Evolutionary conservation across 73 alveolate species (phyloP).

Genomic region (Blepharisma japonicum): DNA sequence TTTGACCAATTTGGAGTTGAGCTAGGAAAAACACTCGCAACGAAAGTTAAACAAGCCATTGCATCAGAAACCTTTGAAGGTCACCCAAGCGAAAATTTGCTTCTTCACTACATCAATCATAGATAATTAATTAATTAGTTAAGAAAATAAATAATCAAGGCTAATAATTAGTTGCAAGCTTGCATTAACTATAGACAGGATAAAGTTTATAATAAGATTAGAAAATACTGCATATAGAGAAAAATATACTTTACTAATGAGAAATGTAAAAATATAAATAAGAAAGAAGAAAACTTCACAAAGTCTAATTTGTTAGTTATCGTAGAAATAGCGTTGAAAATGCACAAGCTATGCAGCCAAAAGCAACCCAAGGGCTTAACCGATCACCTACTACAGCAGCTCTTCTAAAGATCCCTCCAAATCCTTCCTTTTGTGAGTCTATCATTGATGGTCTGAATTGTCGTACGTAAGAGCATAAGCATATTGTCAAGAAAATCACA

Average conservation of each 20-base stretch:
- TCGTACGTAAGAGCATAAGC: slow-evolving; percentile 26
- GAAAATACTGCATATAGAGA: too few species aligned
- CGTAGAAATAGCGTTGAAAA: slow-evolving; percentile 1
- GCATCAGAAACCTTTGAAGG: slow-evolving; percentile 34
- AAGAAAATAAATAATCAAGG: not conserved
- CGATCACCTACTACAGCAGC: slow-evolving; percentile 33
- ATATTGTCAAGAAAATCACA: not conserved
- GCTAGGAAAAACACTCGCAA: slow-evolving; percentile 72
- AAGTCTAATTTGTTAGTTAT: not conserved
- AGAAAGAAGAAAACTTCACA: too few species aligned
- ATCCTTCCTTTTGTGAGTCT: slow-evolving; percentile 28
- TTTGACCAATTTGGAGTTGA: slow-evolving; percentile 86
- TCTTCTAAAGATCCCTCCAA: slow-evolving; percentile 26
- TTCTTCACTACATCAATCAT: not conserved
- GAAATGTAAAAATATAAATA: too few species aligned
- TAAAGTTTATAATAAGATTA: too few species aligned
- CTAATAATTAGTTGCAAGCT: too few species aligned
- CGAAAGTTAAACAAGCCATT: slow-evolving; percentile 58
- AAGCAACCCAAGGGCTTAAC: slow-evolving; percentile 1
- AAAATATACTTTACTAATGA: too few species aligned
- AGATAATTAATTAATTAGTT: slow-evolving; percentile 17
- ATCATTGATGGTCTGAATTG: slow-evolving; percentile 10
- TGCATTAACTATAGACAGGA: too few species aligned
- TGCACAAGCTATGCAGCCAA: not conserved
- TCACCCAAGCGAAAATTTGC: slow-evolving; percentile 30